Evolutionary conservation across 1,284 basidiomycete species (phyloP), one percentile per base, ranked within the genome.

Genomic region (Rhodotorula mucilaginosa): DNA sequence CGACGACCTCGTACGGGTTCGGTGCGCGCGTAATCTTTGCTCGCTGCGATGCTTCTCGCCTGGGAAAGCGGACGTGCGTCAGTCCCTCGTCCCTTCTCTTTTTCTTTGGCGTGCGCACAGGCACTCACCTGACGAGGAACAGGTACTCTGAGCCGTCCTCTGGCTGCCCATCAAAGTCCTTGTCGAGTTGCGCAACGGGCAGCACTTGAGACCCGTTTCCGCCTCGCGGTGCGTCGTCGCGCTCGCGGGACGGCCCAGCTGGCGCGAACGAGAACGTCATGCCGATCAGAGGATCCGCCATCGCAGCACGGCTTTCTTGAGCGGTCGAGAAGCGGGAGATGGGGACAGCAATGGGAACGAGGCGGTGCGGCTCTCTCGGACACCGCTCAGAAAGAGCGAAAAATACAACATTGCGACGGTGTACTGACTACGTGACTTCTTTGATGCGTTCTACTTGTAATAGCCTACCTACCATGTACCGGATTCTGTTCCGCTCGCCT

Each of bases 101-200:
- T 44, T 5, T n/a, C 6, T 10, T 15, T 15, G 21, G 13, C 52
- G 13, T 5, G n/a, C 23, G 13, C 13, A 8, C 5, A 21, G n/a
- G 23, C 3, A 56, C 73, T 39, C 44, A 77, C 77, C 78, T 80
- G 23, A 83, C 82, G 29, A 84, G 81, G 26, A 81, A 81, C 61
- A 87, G 85, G 78, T 92, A 93, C 75, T 84, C 82, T 58, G 89
- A 80, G 47, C 88, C 88, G 54, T 84, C 83, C 23, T 82, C 80
- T 1, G 90, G 90, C 64, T 84, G 84, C 34, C 84, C 87, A 72
- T 86, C 81, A 79, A 88, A 92, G 77, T 76, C 77, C 26, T 73
- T 69, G 21, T 62, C 69, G 46, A 78, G 60, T 10, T 76, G 67
- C 4, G 74, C 78, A 46, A 77, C 77, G 0, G 78, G 78, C 51